Evolutionary conservation across 345 rosid genomes (phyloP).

Genomic region (Aurinia saxatilis): DNA sequence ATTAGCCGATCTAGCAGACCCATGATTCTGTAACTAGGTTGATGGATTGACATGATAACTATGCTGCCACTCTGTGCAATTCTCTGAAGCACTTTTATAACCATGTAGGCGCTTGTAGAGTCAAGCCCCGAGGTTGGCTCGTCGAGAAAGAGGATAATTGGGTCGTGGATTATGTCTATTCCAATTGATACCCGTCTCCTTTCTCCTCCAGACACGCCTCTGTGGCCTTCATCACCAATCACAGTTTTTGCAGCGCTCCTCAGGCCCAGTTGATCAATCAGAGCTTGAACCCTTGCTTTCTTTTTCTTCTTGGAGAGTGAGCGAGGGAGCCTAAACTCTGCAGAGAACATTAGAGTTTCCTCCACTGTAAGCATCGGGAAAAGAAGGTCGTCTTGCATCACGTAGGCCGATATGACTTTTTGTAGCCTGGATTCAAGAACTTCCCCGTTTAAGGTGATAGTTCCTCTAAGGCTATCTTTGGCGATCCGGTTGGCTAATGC

Average conservation of each 20-base stretch:
- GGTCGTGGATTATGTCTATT: constrained; percentile 73
- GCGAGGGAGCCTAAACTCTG: constrained; percentile 90
- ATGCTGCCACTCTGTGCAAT: constrained; percentile 89
- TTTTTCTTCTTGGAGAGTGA: constrained; percentile 66
- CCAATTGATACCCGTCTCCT: constrained; percentile 86
- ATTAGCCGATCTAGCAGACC: constrained; percentile 63
- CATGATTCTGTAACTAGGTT: constrained; percentile 86
- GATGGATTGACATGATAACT: constrained; percentile 90
- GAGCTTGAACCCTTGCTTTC: constrained; percentile 69
- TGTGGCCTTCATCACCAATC: constrained; percentile 91
- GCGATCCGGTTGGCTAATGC: constrained; percentile 81
- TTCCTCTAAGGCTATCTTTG: constrained; percentile 65
- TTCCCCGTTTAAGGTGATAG: constrained; percentile 73
- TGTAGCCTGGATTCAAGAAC: constrained; percentile 56
- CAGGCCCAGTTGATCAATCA: constrained; percentile 76
- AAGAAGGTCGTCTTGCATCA: constrained; percentile 90
- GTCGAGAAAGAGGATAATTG: constrained; percentile 76
- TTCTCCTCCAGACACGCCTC: constrained; percentile 94
- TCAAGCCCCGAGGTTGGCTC: constrained; percentile 96
- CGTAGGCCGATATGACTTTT: constrained; percentile 91
- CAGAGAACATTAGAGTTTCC: constrained; percentile 89
- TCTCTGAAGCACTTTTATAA: constrained; percentile 78
- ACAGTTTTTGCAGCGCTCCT: constrained; percentile 74
- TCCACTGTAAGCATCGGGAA: constrained; percentile 94
- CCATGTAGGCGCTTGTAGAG: constrained; percentile 93